Conservation (phyloP, 2,329 filamentous ascomycete species). For the Dichotomopilus funicola region DNA sequence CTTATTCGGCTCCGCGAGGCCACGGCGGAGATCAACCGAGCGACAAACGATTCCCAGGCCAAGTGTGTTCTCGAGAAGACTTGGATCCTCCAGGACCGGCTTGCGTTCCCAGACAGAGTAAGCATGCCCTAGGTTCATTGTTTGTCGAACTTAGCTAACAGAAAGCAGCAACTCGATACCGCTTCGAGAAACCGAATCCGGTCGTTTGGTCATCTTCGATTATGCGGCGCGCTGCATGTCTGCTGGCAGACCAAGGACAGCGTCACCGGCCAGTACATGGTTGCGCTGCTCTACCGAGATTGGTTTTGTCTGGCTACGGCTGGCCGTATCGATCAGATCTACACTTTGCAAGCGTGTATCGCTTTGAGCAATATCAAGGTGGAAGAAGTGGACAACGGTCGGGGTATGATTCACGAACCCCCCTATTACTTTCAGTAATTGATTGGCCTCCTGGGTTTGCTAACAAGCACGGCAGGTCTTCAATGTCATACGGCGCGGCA, state of each 20-base stretch:
- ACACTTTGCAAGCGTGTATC: slow-evolving; percentile 70
- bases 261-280: slow-evolving; percentile 73
- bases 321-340: slow-evolving; percentile 57
- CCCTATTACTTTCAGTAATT: background rate
- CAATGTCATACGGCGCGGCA: slow-evolving; percentile 81
- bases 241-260: slow-evolving; percentile 68
- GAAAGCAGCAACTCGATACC: slow-evolving; percentile 41
- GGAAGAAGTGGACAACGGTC: slow-evolving; percentile 68
- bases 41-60: slow-evolving; percentile 68
- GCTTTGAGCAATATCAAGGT: slow-evolving; percentile 58
- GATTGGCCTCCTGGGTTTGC: slow-evolving; percentile 5
- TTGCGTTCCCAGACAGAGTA: slow-evolving; percentile 69
- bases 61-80: slow-evolving; percentile 71
- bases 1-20: slow-evolving; percentile 66
- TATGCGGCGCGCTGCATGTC: slow-evolving; percentile 78
- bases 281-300: slow-evolving; percentile 76
- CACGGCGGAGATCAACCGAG: slow-evolving; percentile 73
- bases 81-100: slow-evolving; percentile 74
- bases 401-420: slow-evolving; percentile 44
- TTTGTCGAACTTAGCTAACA: slow-evolving; percentile 18
- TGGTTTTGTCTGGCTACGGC: slow-evolving; percentile 70
- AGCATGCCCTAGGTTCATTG: slow-evolving; percentile 20
- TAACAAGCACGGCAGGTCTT: slow-evolving; percentile 51
- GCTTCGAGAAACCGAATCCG: slow-evolving; percentile 61
- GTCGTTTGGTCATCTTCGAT: slow-evolving; percentile 68